Conservation (phyloP, 352 stramenopile genomes). For the Phytophthora fragariaefolia region DNA sequence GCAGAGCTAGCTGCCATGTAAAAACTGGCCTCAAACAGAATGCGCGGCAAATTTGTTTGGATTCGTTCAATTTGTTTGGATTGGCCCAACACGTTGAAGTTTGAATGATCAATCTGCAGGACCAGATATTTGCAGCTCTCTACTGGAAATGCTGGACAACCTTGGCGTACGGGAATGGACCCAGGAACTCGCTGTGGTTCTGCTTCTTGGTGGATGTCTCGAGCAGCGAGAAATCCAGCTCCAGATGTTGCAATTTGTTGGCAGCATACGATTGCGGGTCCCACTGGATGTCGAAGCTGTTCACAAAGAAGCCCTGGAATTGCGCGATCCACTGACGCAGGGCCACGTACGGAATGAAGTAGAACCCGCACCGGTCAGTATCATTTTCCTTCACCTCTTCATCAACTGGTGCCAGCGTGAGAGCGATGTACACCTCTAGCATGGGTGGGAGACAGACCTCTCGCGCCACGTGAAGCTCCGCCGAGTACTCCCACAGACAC, state of each 20-base stretch:
- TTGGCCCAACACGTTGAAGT: background rate
- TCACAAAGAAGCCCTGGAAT: constrained; percentile 85
- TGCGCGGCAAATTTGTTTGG: background rate
- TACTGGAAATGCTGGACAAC: constrained; percentile 55
- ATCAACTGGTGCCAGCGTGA: constrained; percentile 55
- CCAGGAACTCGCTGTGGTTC: constrained; percentile 77
- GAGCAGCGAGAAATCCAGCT: constrained; percentile 74
- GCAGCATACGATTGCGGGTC: constrained; percentile 68
- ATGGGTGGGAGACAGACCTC: constrained; percentile 79
- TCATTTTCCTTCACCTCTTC: constrained; percentile 77
- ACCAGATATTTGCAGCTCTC: background rate
- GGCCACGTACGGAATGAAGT: constrained; percentile 85
- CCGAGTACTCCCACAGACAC: constrained; percentile 84
- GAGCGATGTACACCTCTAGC: constrained; percentile 73
- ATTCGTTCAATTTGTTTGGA: background rate
- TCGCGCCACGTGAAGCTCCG: constrained; percentile 44
- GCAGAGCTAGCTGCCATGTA: background rate
- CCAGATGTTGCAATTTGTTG: constrained; percentile 55
- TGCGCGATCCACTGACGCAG: constrained; percentile 79
- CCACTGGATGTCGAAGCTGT: constrained; percentile 83
- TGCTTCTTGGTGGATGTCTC: constrained; percentile 70
- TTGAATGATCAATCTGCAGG: background rate
- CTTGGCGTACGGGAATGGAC: constrained; percentile 74
- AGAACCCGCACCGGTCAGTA: constrained; percentile 80
- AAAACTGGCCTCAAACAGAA: background rate